Evolutionary conservation across 2,329 filamentous ascomycete genomes (phyloP).

Genomic region (Ceratocystis smalleyi): DNA sequence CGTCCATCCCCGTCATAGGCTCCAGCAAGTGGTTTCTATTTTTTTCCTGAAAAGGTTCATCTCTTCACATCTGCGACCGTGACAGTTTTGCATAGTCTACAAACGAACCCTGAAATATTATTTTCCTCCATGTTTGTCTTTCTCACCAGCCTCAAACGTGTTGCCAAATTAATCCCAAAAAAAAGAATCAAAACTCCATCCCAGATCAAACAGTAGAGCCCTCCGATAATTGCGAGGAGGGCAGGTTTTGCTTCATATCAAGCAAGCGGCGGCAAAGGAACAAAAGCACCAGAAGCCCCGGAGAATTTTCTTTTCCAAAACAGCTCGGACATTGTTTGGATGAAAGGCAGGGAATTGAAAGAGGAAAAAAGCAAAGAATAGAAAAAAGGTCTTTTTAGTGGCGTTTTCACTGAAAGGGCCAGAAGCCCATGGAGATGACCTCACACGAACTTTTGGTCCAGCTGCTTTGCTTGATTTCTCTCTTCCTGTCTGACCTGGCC

Average conservation of each 20-base stretch:
- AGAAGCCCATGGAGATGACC: not conserved
- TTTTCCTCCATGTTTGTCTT: not conserved
- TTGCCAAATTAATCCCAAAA: not conserved
- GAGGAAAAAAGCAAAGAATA: not conserved
- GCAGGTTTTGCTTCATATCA: not conserved
- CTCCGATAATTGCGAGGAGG: not conserved
- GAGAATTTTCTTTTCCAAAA: not conserved
- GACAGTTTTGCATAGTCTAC: not conserved
- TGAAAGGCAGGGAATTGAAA: not conserved
- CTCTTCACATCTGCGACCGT: constrained; percentile 3
- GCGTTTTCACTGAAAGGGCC: not conserved
- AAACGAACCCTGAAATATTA: not conserved
- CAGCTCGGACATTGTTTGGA: not conserved
- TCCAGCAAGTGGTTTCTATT: not conserved
- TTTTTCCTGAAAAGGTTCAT: not conserved
- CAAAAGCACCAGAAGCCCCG: not conserved
- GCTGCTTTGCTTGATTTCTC: not conserved
- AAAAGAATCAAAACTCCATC: not conserved
- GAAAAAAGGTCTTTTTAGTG: not conserved
- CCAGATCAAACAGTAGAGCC: not conserved
- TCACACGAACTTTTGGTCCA: not conserved
- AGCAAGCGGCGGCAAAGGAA: not conserved
- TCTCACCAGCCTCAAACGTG: not conserved
- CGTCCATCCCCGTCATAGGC: not conserved
- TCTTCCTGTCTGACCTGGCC: not conserved